A percentile compares a stretch with the other conserved stretches of the same genome.
These are phyloP conservation scores for Geotrichum fermentans DNA, from an alignment of 1,139 yeast species.

Conservation along the genomic window DNA sequence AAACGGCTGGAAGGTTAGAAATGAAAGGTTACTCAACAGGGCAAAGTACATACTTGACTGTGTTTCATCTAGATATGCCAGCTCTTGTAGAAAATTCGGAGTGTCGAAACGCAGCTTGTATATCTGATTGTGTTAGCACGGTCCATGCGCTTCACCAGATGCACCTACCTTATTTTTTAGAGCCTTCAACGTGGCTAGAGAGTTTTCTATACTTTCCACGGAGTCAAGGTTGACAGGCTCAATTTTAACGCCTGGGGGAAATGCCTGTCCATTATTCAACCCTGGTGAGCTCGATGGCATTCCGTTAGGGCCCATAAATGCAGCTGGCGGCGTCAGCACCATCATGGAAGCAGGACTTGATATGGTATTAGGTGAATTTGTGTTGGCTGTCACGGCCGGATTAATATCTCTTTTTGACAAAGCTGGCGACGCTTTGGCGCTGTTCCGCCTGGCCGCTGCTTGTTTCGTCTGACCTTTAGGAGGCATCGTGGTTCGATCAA, in stretches of 20 bases:
- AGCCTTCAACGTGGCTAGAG: conserved; percentile 2
- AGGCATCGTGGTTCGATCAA: conserved; percentile 6
- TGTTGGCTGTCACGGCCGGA: not conserved
- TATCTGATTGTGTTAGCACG: conserved; percentile 16
- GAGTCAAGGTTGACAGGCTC: conserved; percentile 11
- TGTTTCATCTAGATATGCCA: conserved; percentile 28
- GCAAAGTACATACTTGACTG: conserved; percentile 18
- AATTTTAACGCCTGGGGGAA: not conserved
- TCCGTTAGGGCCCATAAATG: not conserved
- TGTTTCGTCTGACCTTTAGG: conserved; percentile 5
- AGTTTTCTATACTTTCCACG: conserved; percentile 9
- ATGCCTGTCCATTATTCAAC: not conserved
- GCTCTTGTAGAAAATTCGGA: conserved; percentile 24
- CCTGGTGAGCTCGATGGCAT: not conserved
- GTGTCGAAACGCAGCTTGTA: conserved; percentile 26
- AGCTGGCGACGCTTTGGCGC: conserved; percentile 9
- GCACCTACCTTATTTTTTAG: conserved; percentile 4
- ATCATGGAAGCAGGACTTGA: conserved; percentile 8
- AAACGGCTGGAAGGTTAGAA: conserved; percentile 8
- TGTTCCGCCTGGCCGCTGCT: conserved; percentile 8
- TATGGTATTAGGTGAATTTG: conserved; percentile 2
- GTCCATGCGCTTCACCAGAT: not conserved
- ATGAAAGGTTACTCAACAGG: not conserved
- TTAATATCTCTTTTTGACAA: conserved; percentile 4
- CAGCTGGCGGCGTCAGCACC: conserved; percentile 8